Evolutionary conservation across 371 early-diverging fungal species (phyloP).

Genomic region (Capillidium rhysosporum): DNA sequence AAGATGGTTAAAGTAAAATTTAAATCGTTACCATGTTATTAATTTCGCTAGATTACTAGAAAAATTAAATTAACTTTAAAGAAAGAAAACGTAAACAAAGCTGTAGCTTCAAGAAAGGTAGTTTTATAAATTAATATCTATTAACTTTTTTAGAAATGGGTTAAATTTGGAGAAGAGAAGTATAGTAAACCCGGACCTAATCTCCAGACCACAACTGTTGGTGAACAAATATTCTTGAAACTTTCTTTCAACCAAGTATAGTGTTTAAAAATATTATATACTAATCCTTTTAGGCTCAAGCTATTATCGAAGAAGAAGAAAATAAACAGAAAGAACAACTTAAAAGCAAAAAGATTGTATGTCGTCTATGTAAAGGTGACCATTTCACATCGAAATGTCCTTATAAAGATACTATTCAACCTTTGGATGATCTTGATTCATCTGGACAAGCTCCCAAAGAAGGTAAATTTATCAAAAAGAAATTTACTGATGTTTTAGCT

Average conservation of each 20-base stretch:
- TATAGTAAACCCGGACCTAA: slow-evolving; percentile 66
- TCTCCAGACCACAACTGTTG: slow-evolving; percentile 67
- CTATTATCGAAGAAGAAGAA: slow-evolving; percentile 9
- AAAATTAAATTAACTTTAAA: slow-evolving; percentile 59
- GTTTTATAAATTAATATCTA: background rate
- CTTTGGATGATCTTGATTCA: slow-evolving; percentile 25
- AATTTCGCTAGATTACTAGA: slow-evolving; percentile 36
- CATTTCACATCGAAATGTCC: slow-evolving; percentile 95
- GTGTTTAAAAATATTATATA: background rate
- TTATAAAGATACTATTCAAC: slow-evolving; percentile 82
- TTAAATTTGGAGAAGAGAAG: slow-evolving; percentile 59
- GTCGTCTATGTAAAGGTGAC: slow-evolving; percentile 91
- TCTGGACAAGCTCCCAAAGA: slow-evolving; percentile 13
- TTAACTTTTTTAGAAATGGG: slow-evolving; percentile 22
- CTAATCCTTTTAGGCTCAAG: background rate
- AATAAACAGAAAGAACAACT: slow-evolving; percentile 12
- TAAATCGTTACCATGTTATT: background rate
- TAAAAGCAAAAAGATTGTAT: slow-evolving; percentile 67
- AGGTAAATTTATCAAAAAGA: slow-evolving; percentile 3
- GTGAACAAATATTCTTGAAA: slow-evolving; percentile 75
- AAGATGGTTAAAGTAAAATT: slow-evolving; percentile 56
- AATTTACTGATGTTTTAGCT: slow-evolving; percentile 10
- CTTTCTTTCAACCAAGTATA: slow-evolving; percentile 36
- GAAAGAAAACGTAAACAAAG: slow-evolving; percentile 65
- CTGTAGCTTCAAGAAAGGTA: slow-evolving; percentile 74